Percentiles rank a stretch among this genome's conserved stretches.
Conservation (phyloP, 495 filamentous ascomycete species). For the Platismatia glauca region DNA sequence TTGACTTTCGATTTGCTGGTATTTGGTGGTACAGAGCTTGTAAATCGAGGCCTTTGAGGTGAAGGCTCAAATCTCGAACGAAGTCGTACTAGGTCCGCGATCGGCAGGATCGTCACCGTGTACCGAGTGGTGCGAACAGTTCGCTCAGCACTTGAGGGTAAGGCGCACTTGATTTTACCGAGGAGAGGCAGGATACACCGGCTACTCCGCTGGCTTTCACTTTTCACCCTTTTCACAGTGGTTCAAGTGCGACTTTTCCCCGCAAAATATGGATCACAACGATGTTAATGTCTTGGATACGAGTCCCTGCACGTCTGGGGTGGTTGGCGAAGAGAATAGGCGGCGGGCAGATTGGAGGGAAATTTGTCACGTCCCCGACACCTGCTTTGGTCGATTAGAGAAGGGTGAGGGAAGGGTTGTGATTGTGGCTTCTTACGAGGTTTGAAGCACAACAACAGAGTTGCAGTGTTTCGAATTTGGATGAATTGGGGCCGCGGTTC, state of each 20-base stretch:
- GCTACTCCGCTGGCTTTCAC: slow-evolving; percentile 13
- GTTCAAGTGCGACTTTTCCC: slow-evolving; percentile 6
- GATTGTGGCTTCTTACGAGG: background rate
- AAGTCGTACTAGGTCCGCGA: slow-evolving; percentile 16
- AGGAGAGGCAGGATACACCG: slow-evolving; percentile 4
- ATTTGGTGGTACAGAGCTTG: too few species aligned
- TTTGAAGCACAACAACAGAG: background rate
- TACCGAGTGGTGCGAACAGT: slow-evolving; percentile 5
- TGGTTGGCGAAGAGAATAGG: background rate
- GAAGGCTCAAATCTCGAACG: slow-evolving; percentile 9
- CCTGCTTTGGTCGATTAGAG: background rate
- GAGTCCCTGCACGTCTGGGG: background rate
- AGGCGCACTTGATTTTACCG: slow-evolving; percentile 14
- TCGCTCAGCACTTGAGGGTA: slow-evolving; percentile 13
- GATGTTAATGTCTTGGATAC: background rate
- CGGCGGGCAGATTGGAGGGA: background rate
- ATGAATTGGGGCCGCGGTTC: background rate
- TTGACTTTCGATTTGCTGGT: slow-evolving; percentile 10
- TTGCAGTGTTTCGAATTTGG: slow-evolving; percentile 2
- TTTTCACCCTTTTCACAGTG: background rate
- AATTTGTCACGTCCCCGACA: background rate
- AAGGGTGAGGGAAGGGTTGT: background rate
- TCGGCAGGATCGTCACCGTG: slow-evolving; percentile 23
- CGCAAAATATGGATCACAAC: slow-evolving; percentile 10
- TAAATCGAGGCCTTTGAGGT: background rate